phyloP scores from a whole-genome alignment of 164 flowering plant species.

The Dillenia suffruticosa region DNA sequence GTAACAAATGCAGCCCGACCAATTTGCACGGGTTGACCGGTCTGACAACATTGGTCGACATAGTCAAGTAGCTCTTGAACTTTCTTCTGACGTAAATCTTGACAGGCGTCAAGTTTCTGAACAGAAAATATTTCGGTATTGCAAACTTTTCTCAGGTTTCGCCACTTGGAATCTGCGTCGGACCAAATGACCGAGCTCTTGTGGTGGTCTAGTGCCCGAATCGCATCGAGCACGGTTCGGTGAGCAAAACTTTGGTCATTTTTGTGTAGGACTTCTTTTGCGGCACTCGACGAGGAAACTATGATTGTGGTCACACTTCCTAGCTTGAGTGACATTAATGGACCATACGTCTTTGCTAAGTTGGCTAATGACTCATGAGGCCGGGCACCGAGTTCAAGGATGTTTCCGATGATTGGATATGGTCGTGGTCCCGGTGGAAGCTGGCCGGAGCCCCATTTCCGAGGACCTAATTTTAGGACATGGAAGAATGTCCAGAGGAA shows the following conservation, averaged over 20 bases:
- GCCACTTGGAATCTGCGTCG: constrained; percentile 13
- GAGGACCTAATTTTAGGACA: too few relatives aligned
- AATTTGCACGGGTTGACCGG: constrained; percentile 12
- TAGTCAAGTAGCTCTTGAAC: constrained; percentile 16
- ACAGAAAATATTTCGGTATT: constrained; percentile 14
- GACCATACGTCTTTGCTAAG: constrained; percentile 29
- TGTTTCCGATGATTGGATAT: constrained; percentile 31
- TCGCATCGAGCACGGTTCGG: constrained; percentile 10
- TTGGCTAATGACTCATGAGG: constrained; percentile 29
- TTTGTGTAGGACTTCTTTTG: constrained; percentile 25
- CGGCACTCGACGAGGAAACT: constrained; percentile 22
- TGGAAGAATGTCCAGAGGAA: too few relatives aligned
- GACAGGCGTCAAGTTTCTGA: constrained; percentile 16
- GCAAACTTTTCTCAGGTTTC: constrained; percentile 11
- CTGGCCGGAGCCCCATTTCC: not conserved
- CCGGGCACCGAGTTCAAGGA: constrained; percentile 20
- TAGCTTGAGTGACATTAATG: constrained; percentile 24
- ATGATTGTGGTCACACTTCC: constrained; percentile 22
- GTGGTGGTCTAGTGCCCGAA: constrained; percentile 7
- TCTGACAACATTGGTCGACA: not conserved
- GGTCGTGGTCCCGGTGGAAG: constrained; percentile 36
- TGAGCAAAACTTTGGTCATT: constrained; percentile 14
- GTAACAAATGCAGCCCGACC: constrained; percentile 12
- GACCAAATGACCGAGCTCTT: constrained; percentile 14
- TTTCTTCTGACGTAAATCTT: constrained; percentile 15